A percentile compares a stretch with the other conserved stretches of the same genome.
Evolutionary conservation across 495 filamentous ascomycete species (phyloP).

Genomic region (Talaromyces proteolyticus): DNA sequence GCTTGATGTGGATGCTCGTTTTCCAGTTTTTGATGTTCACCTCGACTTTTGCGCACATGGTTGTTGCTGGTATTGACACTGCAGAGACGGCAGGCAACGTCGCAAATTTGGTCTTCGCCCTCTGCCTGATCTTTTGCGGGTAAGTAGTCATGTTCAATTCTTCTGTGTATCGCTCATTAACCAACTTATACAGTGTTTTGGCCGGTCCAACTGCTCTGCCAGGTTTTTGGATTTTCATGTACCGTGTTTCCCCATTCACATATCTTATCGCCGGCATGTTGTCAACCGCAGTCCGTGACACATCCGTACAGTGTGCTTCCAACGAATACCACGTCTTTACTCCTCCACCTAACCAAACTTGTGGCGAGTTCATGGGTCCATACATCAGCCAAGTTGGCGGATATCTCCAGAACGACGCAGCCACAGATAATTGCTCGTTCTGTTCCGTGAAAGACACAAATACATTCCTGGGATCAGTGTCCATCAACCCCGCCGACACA

Average conservation of each 20-base stretch:
- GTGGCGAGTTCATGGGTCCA: slow-evolving; percentile 47
- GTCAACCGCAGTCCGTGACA: slow-evolving; percentile 56
- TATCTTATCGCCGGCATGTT: slow-evolving; percentile 63
- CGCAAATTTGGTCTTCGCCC: slow-evolving; percentile 59
- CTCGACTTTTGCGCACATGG: slow-evolving; percentile 50
- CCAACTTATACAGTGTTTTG: slow-evolving; percentile 50
- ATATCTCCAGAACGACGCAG: slow-evolving; percentile 45
- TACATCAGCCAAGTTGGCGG: slow-evolving; percentile 46
- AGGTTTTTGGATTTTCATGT: slow-evolving; percentile 83
- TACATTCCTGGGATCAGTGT: slow-evolving; percentile 46
- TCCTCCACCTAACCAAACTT: slow-evolving; percentile 47
- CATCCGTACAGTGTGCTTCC: slow-evolving; percentile 47
- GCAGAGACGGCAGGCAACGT: slow-evolving; percentile 62
- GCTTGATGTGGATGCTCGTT: slow-evolving; percentile 58
- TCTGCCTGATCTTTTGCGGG: slow-evolving; percentile 65
- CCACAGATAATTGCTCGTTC: slow-evolving; percentile 50
- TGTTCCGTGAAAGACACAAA: slow-evolving; percentile 60
- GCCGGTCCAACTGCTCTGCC: slow-evolving; percentile 56
- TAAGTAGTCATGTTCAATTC: slow-evolving; percentile 12
- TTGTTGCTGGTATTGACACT: slow-evolving; percentile 61
- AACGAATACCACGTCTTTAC: slow-evolving; percentile 55
- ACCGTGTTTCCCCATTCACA: slow-evolving; percentile 68
- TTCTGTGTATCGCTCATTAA: neutral
- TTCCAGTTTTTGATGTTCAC: slow-evolving; percentile 42
- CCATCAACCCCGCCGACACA: slow-evolving; percentile 46